Evolutionary conservation across 768 basidiomycete species (phyloP), one percentile per base, ranked within the genome.

Genomic region (Trametes punicea): DNA sequence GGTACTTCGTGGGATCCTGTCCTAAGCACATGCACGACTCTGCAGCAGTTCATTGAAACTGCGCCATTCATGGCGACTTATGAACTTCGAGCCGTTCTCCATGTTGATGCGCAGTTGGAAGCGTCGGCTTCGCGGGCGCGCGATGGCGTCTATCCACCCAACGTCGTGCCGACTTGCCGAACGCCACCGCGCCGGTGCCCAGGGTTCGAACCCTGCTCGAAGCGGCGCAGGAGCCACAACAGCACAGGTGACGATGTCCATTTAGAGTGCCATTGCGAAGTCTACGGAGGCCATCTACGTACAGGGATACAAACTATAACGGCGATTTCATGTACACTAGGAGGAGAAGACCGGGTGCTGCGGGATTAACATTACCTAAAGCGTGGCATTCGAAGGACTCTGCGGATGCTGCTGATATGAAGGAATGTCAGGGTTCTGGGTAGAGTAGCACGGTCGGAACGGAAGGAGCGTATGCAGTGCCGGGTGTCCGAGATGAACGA

Each of bases 401-500:
- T 31, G n/a, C n/a, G n/a, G n/a, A n/a, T n/a, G n/a, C 34, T 36
- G 34, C 34, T 36, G 34, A 36, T n/a, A 39, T 20, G 30, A 53
- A 54, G 15, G 52, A 54, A 41, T 44, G 52, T 46, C 52, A 46
- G 44, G 52, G 44, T 54, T 54, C 36, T 27, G 38, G 50, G 44
- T 13, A 11, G 15, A 10, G 52, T 20, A 36, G 52, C 52, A 54
- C 52, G 52, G 52, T 54, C 52, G 33, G 52, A 46, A 29, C 26
- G n/a, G 52, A 29, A 30, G 15, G 52, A 39, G n/a, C 16, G 52
- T 36, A 27, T 21, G 42, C 21, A 46, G 27, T 40, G 16, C 11
- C 18, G 29, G n/a, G 10, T 31, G 30, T 29, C 56, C 46, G 57
- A 58, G 46, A 58, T 58, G 51, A 58, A 58, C 25, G 57, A 49